phyloP scores from a whole-genome alignment of 192 early-diverging fungal species.

The Diversispora epigaea region DNA sequence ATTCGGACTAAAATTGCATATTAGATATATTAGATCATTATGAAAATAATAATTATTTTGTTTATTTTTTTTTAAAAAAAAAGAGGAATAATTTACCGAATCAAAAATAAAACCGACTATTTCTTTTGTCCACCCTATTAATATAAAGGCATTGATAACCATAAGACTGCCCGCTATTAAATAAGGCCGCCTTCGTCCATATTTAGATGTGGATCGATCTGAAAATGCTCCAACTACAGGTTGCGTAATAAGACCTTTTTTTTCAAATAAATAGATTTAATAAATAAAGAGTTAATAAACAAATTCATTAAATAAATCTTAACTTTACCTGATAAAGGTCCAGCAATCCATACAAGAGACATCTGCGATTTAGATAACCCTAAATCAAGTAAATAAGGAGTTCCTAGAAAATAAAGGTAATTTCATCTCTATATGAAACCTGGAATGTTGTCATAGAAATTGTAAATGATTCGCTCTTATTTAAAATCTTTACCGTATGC shows the following conservation, averaged over 20 bases:
- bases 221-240: slow-evolving; percentile 83
- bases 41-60: no score
- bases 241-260: slow-evolving; percentile 67
- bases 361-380: slow-evolving; percentile 78
- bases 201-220: slow-evolving; percentile 68
- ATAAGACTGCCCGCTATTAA: slow-evolving; percentile 70
- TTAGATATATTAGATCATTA: not conserved
- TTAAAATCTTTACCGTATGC: slow-evolving; percentile 55
- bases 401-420: slow-evolving; percentile 46
- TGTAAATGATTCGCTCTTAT: not conserved
- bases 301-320: not conserved
- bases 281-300: slow-evolving; percentile 9
- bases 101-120: slow-evolving; percentile 45
- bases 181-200: slow-evolving; percentile 85
- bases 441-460: not conserved
- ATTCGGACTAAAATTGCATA: not conserved
- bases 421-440: not conserved
- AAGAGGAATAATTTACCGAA: slow-evolving; percentile 16
- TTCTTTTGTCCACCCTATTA: slow-evolving; percentile 81
- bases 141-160: slow-evolving; percentile 61
- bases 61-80: not conserved
- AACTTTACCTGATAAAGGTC: slow-evolving; percentile 70
- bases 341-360: slow-evolving; percentile 94
- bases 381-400: slow-evolving; percentile 82
- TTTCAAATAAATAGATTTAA: not conserved